Conservation (phyloP, 257 asterid genomes). For the Gentiana macrophylla region DNA sequence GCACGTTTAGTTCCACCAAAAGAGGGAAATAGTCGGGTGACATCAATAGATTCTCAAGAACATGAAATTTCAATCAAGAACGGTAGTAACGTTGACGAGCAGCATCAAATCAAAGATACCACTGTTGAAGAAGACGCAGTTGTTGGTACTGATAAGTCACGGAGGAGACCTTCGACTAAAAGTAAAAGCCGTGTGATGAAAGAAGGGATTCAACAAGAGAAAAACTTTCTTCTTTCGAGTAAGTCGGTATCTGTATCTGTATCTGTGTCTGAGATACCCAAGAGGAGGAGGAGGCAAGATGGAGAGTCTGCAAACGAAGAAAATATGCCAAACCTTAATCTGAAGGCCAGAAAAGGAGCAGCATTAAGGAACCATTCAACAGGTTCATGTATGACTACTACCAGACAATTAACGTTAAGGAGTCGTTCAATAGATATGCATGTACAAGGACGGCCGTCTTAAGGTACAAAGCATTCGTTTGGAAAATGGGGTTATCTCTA, state of each 20-base stretch:
- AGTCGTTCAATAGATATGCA: not conserved
- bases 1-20: slow-evolving; percentile 8
- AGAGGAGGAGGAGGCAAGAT: not conserved
- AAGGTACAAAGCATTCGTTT: not conserved
- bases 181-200: slow-evolving; percentile 18
- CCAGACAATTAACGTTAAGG: slow-evolving; percentile 6
- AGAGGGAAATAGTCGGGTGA: slow-evolving; percentile 1
- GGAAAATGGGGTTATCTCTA: not conserved
- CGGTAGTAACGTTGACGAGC: not conserved
- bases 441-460: too few relatives aligned
- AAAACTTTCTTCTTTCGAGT: not conserved
- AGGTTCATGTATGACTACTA: not conserved
- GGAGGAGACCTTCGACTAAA: slow-evolving; percentile 25
- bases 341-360: not conserved
- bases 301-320: too few relatives aligned
- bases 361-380: not conserved
- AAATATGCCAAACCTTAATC: too few relatives aligned
- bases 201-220: not conserved
- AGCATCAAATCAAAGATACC: slow-evolving; percentile 1
- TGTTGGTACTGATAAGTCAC: not conserved
- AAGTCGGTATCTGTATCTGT: not conserved
- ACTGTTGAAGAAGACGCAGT: not conserved
- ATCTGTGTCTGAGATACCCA: not conserved
- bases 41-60: slow-evolving; percentile 1
- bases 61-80: slow-evolving; percentile 5